phyloP scores from a whole-genome alignment of 768 basidiomycete species.

The Lactarius akahatsu region DNA sequence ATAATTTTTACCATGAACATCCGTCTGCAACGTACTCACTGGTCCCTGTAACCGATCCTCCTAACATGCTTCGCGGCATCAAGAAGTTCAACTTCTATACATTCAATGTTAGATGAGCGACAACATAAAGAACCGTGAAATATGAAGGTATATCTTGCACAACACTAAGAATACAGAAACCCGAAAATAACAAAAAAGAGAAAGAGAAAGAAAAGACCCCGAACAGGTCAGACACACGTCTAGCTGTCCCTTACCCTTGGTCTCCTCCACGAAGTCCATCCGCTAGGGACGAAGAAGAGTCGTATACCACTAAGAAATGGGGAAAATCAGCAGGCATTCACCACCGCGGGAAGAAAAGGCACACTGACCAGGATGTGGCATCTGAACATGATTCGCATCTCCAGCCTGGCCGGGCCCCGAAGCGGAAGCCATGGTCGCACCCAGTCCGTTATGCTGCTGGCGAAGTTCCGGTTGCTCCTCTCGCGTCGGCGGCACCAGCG shows the following conservation, averaged over 20 bases:
- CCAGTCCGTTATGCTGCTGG: slow-evolving; percentile 13
- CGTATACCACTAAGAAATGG: slow-evolving; percentile 22
- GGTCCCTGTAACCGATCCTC: too few relatives aligned
- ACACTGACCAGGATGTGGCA: slow-evolving; percentile 25
- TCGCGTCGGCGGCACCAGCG: slow-evolving; percentile 33
- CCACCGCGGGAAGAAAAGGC: background rate
- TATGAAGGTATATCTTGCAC: background rate
- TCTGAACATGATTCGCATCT: slow-evolving; percentile 21
- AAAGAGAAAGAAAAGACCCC: background rate
- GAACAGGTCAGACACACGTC: background rate
- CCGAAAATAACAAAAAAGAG: background rate
- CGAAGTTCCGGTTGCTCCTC: slow-evolving; percentile 26
- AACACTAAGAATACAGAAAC: slow-evolving; percentile 16
- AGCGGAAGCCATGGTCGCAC: slow-evolving; percentile 15
- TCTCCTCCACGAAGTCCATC: slow-evolving; percentile 28
- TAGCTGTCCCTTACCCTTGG: slow-evolving; percentile 12
- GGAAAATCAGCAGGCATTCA: background rate
- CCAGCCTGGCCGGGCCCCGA: slow-evolving; percentile 23
- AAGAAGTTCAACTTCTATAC: slow-evolving; percentile 2
- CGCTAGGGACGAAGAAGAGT: slow-evolving; percentile 27
- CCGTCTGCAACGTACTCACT: too few relatives aligned
- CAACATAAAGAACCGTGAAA: background rate
- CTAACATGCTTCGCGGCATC: background rate
- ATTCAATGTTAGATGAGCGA: background rate
- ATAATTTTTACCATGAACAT: too few relatives aligned